These are phyloP conservation scores for Mycena polygramma DNA, from an alignment of 768 basidiomycete species.

Conservation along the genomic window DNA sequence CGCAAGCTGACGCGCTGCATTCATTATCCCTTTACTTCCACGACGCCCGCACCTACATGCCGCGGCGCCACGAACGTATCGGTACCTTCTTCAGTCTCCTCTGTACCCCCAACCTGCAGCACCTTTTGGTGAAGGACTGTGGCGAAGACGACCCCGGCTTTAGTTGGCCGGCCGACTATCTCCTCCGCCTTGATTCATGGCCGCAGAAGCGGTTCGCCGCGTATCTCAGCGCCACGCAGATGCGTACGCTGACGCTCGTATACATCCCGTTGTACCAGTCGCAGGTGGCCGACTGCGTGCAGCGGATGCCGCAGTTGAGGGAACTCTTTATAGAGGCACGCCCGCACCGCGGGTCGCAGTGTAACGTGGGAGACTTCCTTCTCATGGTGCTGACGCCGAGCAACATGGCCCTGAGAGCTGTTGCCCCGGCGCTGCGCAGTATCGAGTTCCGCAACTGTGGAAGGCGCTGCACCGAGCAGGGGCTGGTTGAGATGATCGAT, in stretches of 20 bases:
- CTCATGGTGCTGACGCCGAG: conserved; percentile 15
- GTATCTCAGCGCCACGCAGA: conserved; percentile 23
- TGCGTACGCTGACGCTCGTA: conserved; percentile 24
- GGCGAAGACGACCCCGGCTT: not conserved
- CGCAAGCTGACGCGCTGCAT: conserved; percentile 14
- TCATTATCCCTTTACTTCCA: conserved; percentile 28
- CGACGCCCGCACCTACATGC: conserved; percentile 13
- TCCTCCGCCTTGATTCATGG: conserved; percentile 20
- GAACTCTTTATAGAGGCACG: conserved; percentile 27
- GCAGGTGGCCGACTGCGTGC: conserved; percentile 32
- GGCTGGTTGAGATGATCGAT: conserved; percentile 30
- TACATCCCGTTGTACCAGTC: conserved; percentile 32
- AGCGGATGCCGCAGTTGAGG: conserved; percentile 18
- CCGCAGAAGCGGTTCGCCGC: conserved; percentile 29
- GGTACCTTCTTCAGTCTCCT: conserved; percentile 30
- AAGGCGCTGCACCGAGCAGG: conserved; percentile 35
- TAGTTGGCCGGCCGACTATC: conserved; percentile 45
- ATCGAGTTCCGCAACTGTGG: conserved; percentile 36
- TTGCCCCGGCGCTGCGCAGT: conserved; percentile 15
- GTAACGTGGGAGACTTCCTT: conserved; percentile 28
- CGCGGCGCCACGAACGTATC: conserved; percentile 18
- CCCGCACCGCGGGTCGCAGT: conserved; percentile 20
- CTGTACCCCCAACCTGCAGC: conserved; percentile 21
- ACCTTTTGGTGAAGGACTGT: conserved; percentile 15
- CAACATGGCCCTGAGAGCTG: not conserved